These are phyloP conservation scores for Globisporangium abappressorium DNA, from an alignment of 352 stramenopile genomes.

Conservation along the genomic window DNA sequence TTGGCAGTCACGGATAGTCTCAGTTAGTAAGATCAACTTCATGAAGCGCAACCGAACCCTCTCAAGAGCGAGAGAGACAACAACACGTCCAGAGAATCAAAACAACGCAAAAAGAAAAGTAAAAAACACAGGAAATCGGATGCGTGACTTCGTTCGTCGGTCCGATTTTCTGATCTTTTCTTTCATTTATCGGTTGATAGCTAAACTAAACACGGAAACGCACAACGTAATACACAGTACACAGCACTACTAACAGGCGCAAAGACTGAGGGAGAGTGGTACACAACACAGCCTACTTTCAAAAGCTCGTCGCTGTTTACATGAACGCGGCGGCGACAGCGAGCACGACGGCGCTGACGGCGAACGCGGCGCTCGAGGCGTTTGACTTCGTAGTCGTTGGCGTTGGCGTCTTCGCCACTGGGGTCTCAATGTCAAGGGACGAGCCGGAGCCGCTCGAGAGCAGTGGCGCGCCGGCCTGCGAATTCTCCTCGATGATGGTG, in stretches of 20 bases:
- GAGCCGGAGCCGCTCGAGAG: slow-evolving; percentile 9
- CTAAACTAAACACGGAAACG: no score
- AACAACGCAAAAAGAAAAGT: no score
- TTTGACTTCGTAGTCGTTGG: slow-evolving; percentile 1
- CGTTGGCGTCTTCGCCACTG: background rate
- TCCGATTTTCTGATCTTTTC: no score
- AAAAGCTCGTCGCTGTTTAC: slow-evolving; percentile 4
- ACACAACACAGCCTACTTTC: background rate
- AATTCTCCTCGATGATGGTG: background rate
- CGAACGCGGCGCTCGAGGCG: slow-evolving; percentile 9
- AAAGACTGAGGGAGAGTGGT: background rate
- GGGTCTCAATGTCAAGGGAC: background rate
- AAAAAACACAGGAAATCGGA: no score
- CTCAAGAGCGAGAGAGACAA: no score
- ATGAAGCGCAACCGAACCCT: no score
- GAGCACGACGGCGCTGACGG: slow-evolving; percentile 8
- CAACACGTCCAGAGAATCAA: no score
- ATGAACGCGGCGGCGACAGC: slow-evolving; percentile 15
- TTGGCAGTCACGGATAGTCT: no score
- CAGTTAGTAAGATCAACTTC: no score
- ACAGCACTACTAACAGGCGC: background rate
- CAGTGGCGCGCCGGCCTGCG: background rate
- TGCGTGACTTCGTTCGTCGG: no score
- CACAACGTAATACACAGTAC: background rate
- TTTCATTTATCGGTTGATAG: no score